A percentile compares a stretch with the other conserved stretches of the same genome.
phyloP scores from a whole-genome alignment of 768 basidiomycete species.

The Mycena amicta region DNA sequence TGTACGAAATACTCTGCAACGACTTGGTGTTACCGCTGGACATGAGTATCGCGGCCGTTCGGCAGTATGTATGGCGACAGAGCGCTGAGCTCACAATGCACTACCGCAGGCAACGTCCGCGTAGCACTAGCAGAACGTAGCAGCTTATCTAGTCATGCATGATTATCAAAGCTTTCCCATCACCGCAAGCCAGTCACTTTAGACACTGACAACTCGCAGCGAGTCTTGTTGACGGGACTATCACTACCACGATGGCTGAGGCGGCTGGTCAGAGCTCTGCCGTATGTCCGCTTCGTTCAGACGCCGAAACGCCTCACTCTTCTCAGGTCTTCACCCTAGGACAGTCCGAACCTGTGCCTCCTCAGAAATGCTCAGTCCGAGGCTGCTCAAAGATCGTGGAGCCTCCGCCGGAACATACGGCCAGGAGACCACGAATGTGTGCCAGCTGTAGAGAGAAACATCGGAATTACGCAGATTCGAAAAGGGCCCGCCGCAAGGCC shows the following conservation, averaged over 20 bases:
- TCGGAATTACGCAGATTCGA: constrained; percentile 53
- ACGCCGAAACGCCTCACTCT: no score
- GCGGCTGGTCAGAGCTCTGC: no score
- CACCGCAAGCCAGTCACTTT: no score
- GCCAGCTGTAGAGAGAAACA: constrained; percentile 52
- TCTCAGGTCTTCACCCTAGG: background rate
- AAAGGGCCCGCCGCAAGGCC: constrained; percentile 50
- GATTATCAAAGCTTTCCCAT: no score
- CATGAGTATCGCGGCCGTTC: constrained; percentile 89
- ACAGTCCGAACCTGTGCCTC: background rate
- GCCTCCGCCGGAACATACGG: constrained; percentile 21
- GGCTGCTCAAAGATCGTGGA: constrained; percentile 41
- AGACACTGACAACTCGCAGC: no score
- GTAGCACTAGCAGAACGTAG: background rate
- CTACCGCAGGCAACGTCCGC: constrained; percentile 56
- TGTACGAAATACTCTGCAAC: constrained; percentile 88
- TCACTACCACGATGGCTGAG: no score
- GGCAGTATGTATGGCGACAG: constrained; percentile 88
- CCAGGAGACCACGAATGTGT: constrained; percentile 47
- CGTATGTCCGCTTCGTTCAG: no score
- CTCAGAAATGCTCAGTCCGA: constrained; percentile 44
- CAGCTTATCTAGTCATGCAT: background rate
- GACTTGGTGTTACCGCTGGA: constrained; percentile 79
- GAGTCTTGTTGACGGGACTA: no score
- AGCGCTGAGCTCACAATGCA: constrained; percentile 72